These are phyloP conservation scores for Potentilla sterilis DNA, from an alignment of 306 rosid genomes.

Conservation along the genomic window DNA sequence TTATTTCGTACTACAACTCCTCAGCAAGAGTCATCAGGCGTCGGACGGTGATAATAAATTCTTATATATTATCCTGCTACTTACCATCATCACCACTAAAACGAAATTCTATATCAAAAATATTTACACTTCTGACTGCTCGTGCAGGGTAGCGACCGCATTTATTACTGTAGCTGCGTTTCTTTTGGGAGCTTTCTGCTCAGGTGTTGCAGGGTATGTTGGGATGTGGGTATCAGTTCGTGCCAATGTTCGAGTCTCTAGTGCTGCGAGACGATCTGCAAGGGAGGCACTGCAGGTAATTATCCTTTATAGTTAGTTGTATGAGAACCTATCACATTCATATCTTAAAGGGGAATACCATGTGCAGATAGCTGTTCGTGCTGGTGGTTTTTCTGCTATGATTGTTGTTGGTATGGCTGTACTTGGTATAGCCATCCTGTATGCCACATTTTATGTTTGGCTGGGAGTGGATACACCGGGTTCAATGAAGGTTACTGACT, in stretches of 20 bases:
- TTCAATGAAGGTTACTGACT: conserved; percentile 91
- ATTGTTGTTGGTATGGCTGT: conserved; percentile 99
- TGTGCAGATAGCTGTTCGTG: conserved; percentile 95
- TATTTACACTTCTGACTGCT: conserved; percentile 28
- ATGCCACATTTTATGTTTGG: conserved; percentile 91
- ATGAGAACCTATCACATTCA: conserved; percentile 25
- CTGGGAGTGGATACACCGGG: conserved; percentile 89
- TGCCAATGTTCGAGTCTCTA: conserved; percentile 97
- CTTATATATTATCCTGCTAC: no score
- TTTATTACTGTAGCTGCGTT: conserved; percentile 91
- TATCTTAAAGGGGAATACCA: conserved; percentile 31
- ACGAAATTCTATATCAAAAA: background rate
- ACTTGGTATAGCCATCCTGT: conserved; percentile 82
- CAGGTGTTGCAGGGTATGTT: conserved; percentile 95
- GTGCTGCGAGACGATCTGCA: conserved; percentile 97
- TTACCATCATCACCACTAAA: conserved; percentile 4
- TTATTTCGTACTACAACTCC: conserved; percentile 85
- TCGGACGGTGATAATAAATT: conserved; percentile 67
- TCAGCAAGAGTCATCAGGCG: conserved; percentile 83
- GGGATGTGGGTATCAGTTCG: conserved; percentile 99
- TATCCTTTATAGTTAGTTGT: conserved; percentile 27
- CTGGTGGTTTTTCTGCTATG: conserved; percentile 96
- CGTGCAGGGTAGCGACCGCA: conserved; percentile 82
- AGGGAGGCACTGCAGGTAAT: conserved; percentile 98
- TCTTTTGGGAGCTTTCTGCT: conserved; percentile 94